Base-by-base conservation (phyloP, 352 stramenopile genomes). In the Pythium insidiosum region DNA sequence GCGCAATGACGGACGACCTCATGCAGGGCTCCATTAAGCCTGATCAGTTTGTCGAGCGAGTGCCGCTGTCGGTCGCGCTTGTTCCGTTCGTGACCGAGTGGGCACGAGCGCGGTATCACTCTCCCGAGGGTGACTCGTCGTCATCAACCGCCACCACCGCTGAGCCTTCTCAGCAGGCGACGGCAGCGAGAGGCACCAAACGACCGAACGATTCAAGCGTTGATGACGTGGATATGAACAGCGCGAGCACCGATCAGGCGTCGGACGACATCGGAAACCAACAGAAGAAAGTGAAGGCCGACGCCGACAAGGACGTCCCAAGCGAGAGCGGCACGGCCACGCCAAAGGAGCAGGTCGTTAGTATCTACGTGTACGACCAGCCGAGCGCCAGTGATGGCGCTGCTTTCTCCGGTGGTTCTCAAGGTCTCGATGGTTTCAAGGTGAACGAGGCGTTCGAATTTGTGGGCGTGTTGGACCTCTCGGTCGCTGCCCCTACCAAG, bases 371-470 rank as follows among this genome's bases (percentile, higher is more conserved):
- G 5, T 89, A 89, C 38, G 77, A 85, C 13, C n/a, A n/a, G n/a
- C n/a, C n/a, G n/a, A n/a, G n/a, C n/a, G n/a, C n/a, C n/a, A n/a
- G n/a, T n/a, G n/a, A n/a, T n/a, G n/a, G n/a, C n/a, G n/a, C n/a
- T n/a, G n/a, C n/a, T n/a, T n/a, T n/a, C n/a, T n/a, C n/a, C n/a
- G n/a, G n/a, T n/a, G n/a, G n/a, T n/a, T n/a, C n/a, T n/a, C n/a
- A n/a, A n/a, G 61, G 61, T 1, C 24, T 84, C 23, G 67, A 83
- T 35, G 58, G 55, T 4, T 92, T 88, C 47, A 86, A 80, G 46
- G 76, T 92, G 37, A 92, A 92, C 59, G 73, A 88, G 41, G 63
- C 75, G 13, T 92, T 89, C 23, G 79, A 92, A 43, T 92, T 92
- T 47, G 56, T 84, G 3, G 79, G 76, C 11, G 66, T 86, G 15